These are phyloP conservation scores for Lanzia echinophila DNA, from an alignment of 2,329 filamentous ascomycete species.

Conservation along the genomic window DNA sequence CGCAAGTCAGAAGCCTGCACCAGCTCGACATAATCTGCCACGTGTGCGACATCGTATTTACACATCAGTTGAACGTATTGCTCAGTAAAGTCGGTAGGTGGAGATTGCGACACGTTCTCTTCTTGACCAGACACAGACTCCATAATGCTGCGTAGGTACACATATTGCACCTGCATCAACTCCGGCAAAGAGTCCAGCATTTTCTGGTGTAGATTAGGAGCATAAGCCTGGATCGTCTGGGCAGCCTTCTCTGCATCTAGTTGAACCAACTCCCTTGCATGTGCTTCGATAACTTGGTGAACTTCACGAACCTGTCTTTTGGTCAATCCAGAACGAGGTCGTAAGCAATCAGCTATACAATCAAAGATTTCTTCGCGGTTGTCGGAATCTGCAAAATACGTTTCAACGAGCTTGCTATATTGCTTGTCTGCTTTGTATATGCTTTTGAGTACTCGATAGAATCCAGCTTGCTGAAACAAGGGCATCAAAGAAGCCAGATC, in stretches of 20 bases:
- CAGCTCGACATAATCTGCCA: constrained; percentile 74
- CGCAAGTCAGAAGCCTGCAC: constrained; percentile 72
- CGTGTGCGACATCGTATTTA: constrained; percentile 70
- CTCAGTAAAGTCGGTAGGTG: constrained; percentile 62
- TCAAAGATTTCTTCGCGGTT: constrained; percentile 71
- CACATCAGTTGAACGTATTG: constrained; percentile 90
- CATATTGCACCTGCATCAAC: constrained; percentile 51
- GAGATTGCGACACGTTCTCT: constrained; percentile 30
- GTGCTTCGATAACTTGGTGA: constrained; percentile 50
- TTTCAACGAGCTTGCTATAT: constrained; percentile 69
- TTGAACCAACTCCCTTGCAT: constrained; percentile 49
- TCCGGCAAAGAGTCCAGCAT: constrained; percentile 49
- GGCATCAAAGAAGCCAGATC: constrained; percentile 71
- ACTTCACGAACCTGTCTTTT: constrained; percentile 69
- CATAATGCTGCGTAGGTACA: constrained; percentile 63
- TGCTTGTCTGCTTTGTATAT: constrained; percentile 75
- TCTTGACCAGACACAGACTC: constrained; percentile 47
- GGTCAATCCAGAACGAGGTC: constrained; percentile 53
- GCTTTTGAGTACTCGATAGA: constrained; percentile 87
- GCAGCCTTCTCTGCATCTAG: constrained; percentile 53
- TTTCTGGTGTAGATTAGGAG: constrained; percentile 47
- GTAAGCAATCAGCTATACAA: constrained; percentile 70
- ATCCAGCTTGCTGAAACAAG: constrained; percentile 70
- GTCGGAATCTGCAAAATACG: constrained; percentile 78
- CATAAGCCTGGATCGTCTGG: constrained; percentile 47